Conservation (phyloP, 129 eudicot species). For the Gnaphalium uliginosum region DNA sequence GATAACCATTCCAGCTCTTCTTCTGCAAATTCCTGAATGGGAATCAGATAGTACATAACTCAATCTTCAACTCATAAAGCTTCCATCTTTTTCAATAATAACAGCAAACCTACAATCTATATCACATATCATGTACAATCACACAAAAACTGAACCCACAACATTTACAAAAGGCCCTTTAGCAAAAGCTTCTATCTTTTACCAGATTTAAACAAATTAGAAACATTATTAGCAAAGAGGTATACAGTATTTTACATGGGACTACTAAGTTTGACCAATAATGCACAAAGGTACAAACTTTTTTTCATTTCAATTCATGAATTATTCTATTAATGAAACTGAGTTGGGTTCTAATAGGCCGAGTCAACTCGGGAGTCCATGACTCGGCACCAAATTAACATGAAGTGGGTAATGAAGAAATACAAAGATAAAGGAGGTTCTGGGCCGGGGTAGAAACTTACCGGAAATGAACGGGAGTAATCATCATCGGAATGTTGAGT, state of each 20-base stretch:
- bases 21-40: slow-evolving; percentile 61
- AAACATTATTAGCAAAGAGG: not conserved
- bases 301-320: not conserved
- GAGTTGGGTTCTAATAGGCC: not conserved
- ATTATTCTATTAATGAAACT: not conserved
- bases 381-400: not conserved
- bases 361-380: not conserved
- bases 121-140: not conserved
- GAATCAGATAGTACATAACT: not conserved
- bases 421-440: not conserved
- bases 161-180: too few relatives aligned
- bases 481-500: slow-evolving; percentile 24
- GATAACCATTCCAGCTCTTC: slow-evolving; percentile 95
- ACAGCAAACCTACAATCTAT: not conserved
- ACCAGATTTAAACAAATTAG: slow-evolving; percentile 11
- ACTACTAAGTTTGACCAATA: not conserved
- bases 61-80: not conserved
- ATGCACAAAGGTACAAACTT: not conserved
- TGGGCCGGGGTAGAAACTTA: slow-evolving; percentile 45
- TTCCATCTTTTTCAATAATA: not conserved
- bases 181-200: not conserved
- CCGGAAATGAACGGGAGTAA: slow-evolving; percentile 45
- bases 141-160: too few relatives aligned
- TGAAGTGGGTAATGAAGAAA: slow-evolving; percentile 9
- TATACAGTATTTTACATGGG: not conserved